A percentile compares a stretch with the other conserved stretches of the same genome.
Conservation (phyloP, 1,139 yeast species). For the Taphrina wiesneri region DNA sequence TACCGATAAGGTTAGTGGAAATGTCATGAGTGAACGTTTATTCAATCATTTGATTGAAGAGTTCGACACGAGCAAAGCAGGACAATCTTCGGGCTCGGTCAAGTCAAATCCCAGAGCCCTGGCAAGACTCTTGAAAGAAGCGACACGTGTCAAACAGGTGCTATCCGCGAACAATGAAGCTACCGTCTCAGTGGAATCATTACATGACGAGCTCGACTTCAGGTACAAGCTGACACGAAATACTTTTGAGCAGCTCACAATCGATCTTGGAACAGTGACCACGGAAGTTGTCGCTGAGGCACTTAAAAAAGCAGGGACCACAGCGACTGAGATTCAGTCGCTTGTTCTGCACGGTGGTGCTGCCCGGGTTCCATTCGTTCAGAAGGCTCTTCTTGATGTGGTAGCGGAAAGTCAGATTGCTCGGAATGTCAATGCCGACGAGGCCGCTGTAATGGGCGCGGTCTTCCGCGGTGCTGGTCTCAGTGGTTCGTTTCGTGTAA, state of each 20-base stretch:
- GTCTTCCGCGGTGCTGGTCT: conserved; percentile 74
- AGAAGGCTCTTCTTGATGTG: conserved; percentile 50
- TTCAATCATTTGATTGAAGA: conserved; percentile 61
- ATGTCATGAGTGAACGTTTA: conserved; percentile 64
- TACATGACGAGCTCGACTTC: conserved; percentile 70
- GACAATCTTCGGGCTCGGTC: conserved; percentile 45
- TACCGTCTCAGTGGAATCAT: conserved; percentile 51
- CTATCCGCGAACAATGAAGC: conserved; percentile 86
- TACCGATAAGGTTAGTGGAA: conserved; percentile 72
- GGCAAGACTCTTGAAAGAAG: conserved; percentile 72
- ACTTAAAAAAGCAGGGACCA: conserved; percentile 45
- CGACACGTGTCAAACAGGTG: conserved; percentile 83
- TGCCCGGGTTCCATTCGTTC: conserved; percentile 85
- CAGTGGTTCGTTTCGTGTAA: conserved; percentile 62
- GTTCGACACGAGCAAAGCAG: conserved; percentile 46
- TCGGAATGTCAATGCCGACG: conserved; percentile 95
- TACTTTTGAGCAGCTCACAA: conserved; percentile 67
- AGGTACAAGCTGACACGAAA: conserved; percentile 64
- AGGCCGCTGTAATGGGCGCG: conserved; percentile 87
- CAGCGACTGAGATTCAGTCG: conserved; percentile 54
- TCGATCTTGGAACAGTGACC: conserved; percentile 52
- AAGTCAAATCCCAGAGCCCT: conserved; percentile 52
- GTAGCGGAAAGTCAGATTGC: conserved; percentile 60
- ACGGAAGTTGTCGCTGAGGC: conserved; percentile 61
- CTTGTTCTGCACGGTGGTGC: conserved; percentile 89